Evolutionary conservation across 179 eudicot species (phyloP), one percentile per base, ranked within the genome.

Genomic region (Spergularia azorica): DNA sequence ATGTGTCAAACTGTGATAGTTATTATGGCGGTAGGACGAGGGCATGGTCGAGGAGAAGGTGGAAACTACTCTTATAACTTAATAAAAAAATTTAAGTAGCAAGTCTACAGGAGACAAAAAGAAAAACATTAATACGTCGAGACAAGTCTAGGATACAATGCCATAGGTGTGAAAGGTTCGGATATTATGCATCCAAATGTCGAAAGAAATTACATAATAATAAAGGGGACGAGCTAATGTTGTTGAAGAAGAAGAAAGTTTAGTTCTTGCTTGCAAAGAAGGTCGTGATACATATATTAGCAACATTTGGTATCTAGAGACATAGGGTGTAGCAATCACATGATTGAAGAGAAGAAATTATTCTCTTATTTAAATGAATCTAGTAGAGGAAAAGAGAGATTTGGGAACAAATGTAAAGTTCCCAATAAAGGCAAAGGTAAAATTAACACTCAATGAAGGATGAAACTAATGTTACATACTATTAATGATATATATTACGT

Each of bases 131-230:
- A 9, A 43, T 32, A 21, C 41, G 46, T 15, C 10, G 20, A 18
- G 51, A 43, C 16, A 17, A 59, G 17, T 59, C 63, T 4, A 59
- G 5, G 10, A n/a, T 16, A 13, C 21, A 59, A 59, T 59, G 63
- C n/a, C 63, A 59, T 17, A 59, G 4, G 6, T 59, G 63, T 59
- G 63, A 59, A 59, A 6, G 51, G 51, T 72, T 72, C 16, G 52
- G 65, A 43, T 66, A 72, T 72, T 57, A 46, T 74, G 70, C 77
- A 63, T 74, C 77, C 18, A 21, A 26, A 74, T 52, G 77, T 74
- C 48, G 60, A 74, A 63, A 70, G 39, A 74, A 32, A 13, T 21
- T 26, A 3, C 41, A 62, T 62, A 3, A 20, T 16, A 21, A 63
- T 36, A 41, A 63, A 63, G 61, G 21, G 6, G 70, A 75, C 59